phyloP scores from a whole-genome alignment of 1,284 basidiomycete genomes.

The Agaricales sp. region DNA sequence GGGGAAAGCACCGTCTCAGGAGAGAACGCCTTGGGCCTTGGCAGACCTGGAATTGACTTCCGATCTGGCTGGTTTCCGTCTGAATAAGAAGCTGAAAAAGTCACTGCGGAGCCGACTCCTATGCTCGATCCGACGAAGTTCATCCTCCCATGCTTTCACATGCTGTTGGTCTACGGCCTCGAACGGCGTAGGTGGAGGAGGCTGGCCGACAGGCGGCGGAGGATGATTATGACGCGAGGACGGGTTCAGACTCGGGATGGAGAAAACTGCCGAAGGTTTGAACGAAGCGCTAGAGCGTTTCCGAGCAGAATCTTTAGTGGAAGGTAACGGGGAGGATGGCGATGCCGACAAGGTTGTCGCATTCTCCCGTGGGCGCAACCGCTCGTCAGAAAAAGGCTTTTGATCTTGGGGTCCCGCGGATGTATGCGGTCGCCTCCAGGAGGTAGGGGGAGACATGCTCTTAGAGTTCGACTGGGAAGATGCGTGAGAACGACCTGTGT shows the following conservation, averaged over 20 bases:
- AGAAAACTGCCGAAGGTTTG: conserved; percentile 14
- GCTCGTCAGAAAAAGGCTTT: conserved; percentile 2
- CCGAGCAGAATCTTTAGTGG: background rate
- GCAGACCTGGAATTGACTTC: background rate
- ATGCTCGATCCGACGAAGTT: conserved; percentile 60
- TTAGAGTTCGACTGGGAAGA: conserved; percentile 5
- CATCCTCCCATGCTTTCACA: conserved; percentile 67
- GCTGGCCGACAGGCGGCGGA: conserved; percentile 20
- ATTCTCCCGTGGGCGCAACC: background rate
- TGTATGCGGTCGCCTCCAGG: conserved; percentile 48
- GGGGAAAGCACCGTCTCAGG: background rate
- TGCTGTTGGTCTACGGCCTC: background rate
- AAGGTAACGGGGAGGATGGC: background rate
- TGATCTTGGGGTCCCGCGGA: conserved; percentile 56
- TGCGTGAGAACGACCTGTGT: conserved; percentile 3
- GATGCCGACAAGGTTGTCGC: background rate
- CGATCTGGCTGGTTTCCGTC: background rate
- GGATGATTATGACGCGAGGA: no score
- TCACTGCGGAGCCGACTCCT: conserved; percentile 51
- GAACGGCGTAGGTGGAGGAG: background rate
- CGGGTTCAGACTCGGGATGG: conserved; percentile 12
- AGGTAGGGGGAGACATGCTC: conserved; percentile 1
- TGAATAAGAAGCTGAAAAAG: conserved; percentile 3
- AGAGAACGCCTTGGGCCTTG: background rate
- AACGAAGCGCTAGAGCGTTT: background rate